Percentiles rank a stretch among this genome's conserved stretches.
phyloP scores from a whole-genome alignment of 257 asterid species.

The Nicotiana knightiana region DNA sequence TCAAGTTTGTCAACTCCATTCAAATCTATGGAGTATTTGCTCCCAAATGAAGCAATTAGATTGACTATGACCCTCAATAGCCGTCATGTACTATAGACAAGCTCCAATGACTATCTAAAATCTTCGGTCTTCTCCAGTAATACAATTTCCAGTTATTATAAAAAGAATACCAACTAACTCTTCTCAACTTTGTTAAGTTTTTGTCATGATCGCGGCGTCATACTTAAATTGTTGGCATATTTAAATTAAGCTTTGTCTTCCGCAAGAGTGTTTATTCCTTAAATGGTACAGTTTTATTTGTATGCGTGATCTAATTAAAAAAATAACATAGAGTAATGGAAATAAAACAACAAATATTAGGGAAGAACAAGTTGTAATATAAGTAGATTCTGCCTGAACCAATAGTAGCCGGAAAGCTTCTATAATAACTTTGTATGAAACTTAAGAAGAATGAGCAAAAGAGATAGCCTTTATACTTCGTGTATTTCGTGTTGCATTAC shows the following conservation, averaged over 20 bases:
- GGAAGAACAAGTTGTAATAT: no score
- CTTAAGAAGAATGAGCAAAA: no score
- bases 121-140: neutral
- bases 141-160: neutral
- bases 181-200: neutral
- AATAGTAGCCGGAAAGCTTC: no score
- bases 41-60: neutral
- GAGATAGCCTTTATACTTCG: no score
- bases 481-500: no score
- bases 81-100: neutral
- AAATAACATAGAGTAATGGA: no score
- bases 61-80: neutral
- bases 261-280: neutral
- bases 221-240: neutral
- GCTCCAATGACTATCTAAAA: neutral
- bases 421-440: no score
- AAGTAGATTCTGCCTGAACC: no score
- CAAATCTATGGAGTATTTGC: neutral
- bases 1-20: neutral
- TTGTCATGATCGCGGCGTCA: neutral
- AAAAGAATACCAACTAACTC: neutral
- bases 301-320: no score
- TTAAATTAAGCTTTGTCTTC: neutral
- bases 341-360: no score
- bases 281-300: no score